Evolutionary conservation across 129 eudicot genomes (phyloP), one percentile per base, ranked within the genome.

Genomic region (Chrysanthemum lavandulifolium): DNA sequence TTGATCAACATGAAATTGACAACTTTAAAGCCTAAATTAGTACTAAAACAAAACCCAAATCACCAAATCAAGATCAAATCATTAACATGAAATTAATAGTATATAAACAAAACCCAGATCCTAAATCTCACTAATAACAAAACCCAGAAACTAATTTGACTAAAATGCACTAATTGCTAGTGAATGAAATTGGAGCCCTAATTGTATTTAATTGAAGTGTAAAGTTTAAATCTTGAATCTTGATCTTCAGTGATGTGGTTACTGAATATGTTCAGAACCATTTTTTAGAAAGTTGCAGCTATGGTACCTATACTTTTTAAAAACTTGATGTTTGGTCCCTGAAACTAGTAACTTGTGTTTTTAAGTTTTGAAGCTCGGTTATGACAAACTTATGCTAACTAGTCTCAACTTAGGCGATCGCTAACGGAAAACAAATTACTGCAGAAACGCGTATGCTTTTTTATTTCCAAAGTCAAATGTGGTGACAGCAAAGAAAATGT

Each of bases 111-210:
- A 19, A 55, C 25, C 5, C 4, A 66, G 21, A 40, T 40, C 60
- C 79, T 73, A 65, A 55, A 13, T 75, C 18, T 75, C 18, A 15
- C 56, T 45, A 49, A 10, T 62, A 62, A 61, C 52, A 40, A 40
- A 40, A 40, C 47, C 47, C 47, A 40, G 54, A 16, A 54, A 65
- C 45, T 62, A 55, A 74, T 53, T 64, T 55, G 72, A 11, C 7
- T 15, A 49, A 53, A 40, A 40, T 40, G 47, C 8, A 40, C 47
- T 40, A 40, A 40, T 40, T 40, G 47, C 9, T 40, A 40, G 47
- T 40, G 47, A 40, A 40, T 40, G 10, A 40, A 40, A 61, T 10
- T 66, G 65, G 27, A 58, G 5, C 47, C 67, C 47, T 13, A 61
- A 13, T 61, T 61, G 7, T 10, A 29, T 61, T 61, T 13, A 18